Base-by-base conservation (phyloP, 2,329 filamentous ascomycete species). In the Lachnellula hyalina region DNA sequence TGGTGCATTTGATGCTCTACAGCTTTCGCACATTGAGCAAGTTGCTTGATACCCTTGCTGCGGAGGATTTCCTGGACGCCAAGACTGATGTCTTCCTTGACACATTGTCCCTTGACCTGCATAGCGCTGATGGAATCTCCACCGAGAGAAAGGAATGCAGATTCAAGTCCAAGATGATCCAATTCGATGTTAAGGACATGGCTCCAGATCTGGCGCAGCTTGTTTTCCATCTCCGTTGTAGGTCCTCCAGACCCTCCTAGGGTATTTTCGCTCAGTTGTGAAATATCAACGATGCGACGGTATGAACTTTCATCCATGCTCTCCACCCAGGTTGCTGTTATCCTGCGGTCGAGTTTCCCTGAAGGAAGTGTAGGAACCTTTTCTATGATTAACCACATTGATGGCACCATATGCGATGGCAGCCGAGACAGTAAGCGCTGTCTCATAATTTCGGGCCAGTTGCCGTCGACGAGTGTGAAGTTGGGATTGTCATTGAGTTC, bases 71-170 rank as follows among this genome's bases (percentile, higher is more conserved):
- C 57, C 28, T 57, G 51, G 28, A 62, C 60, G 3, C 54, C 51
- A 8, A 63, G 19, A 15, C 40, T 50, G 17, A 64, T 46, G 14
- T 50, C 53, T 4, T 56, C 46, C 23, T 52, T 54, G 9, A 42
- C 28, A 25, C 56, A 57, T 21, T 53, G 49, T 21, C 47, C 45
- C 35, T 51, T 54, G 11, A 64, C 56, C 25, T 58, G 55, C 56
- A 66, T 64, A 3, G 62, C 63, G 6, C 57, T 48, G 35, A 66
- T 63, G 32, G 58, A 60, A 44, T 64, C 62, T 5, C 62, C 62
- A 4, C 62, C 62, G 8, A 63, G 47, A 38, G 41, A 47, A 5
- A 62, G 32, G 19, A 63, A 64, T n/a, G 56, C 54, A 21, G 52
- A 48, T 28, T 57, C 41, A 11, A 53, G 32, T 34, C 47, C 52